Conservation (phyloP, 352 stramenopile species). For the Globisporangium camurandrum region DNA sequence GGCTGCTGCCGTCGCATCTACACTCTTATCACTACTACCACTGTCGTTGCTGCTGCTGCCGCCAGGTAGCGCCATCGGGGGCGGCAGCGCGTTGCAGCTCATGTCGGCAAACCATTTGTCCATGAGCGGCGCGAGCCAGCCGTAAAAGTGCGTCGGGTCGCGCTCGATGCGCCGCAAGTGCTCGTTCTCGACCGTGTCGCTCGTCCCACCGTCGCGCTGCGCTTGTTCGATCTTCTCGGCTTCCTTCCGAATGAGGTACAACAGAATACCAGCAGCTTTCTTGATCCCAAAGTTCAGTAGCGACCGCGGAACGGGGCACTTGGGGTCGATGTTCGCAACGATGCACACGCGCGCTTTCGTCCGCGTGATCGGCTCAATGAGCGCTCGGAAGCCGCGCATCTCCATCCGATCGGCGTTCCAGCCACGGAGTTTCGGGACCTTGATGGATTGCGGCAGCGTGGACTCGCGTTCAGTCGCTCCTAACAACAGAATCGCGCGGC, state of each 20-base stretch:
- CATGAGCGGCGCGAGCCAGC: slow-evolving; percentile 56
- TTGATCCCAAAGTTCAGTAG: slow-evolving; percentile 82
- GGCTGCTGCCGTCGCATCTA: not conserved
- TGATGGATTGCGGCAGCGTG: slow-evolving; percentile 18
- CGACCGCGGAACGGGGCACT: slow-evolving; percentile 58
- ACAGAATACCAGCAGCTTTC: slow-evolving; percentile 68
- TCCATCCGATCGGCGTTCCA: slow-evolving; percentile 73
- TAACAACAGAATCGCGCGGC: slow-evolving; percentile 55
- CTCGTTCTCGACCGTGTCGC: slow-evolving; percentile 29
- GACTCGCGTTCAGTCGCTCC: slow-evolving; percentile 45
- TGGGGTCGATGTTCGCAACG: slow-evolving; percentile 72
- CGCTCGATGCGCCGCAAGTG: slow-evolving; percentile 50
- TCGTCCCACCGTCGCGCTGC: slow-evolving; percentile 27
- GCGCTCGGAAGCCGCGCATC: slow-evolving; percentile 59
- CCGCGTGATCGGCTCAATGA: slow-evolving; percentile 69
- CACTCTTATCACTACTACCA: no score
- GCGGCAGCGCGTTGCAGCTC: slow-evolving; percentile 22
- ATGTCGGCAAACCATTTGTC: slow-evolving; percentile 60
- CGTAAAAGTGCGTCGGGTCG: slow-evolving; percentile 73
- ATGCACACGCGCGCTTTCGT: slow-evolving; percentile 65
- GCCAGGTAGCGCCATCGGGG: slow-evolving; percentile 18
- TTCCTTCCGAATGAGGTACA: slow-evolving; percentile 72
- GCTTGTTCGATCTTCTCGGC: slow-evolving; percentile 72
- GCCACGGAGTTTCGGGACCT: slow-evolving; percentile 44
- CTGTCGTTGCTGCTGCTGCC: not conserved